Evolutionary conservation across 2,329 filamentous ascomycete species (phyloP), one percentile per base, ranked within the genome.

Genomic region (Phialocephala sp.): DNA sequence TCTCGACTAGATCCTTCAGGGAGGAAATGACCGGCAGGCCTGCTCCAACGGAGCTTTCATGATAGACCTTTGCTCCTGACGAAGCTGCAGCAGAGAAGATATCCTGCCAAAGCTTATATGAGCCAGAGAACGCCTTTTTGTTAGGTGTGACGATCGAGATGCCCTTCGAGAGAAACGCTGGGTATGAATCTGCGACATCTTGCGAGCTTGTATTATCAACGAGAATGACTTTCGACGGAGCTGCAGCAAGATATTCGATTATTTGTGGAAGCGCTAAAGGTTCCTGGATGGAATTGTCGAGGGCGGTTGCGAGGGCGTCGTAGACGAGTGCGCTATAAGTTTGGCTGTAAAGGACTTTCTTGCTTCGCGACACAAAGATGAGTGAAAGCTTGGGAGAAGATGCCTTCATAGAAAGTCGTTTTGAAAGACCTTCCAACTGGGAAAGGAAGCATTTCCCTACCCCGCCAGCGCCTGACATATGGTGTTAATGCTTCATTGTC

Each of bases 201-300:
- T 94, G 90, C 72, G 92, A 94, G 80, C 92, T 96, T 60, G 95
- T 99, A 82, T 98, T 98, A 85, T 99, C 95, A 71, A 99, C 89
- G 36, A 99, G 83, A 54, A 99, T 84, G 52, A 91, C 89, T 76
- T 91, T 92, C 67, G 88, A 87, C 2, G 93, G 93, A 0, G 93
- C 91, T 52, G 86, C 85, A 66, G 89, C 86, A 55, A 99, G 89
- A 79, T 92, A 96, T 39, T 90, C 87, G 70, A 90, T 87, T 45
- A 96, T 85, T 73, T 94, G 85, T 52, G 90, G 78, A 55, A 93
- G 84, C 43, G 86, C 80, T 20, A 92, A 85, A 11, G 92, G 86
- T 2, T 89, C 81, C 69, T 89, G 87, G 35, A 84, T 81, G 24
- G 90, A 90, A 15, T 85, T 79, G 52, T 85, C 83, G 59, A 95